Conservation (phyloP, 495 filamentous ascomycete species). For the Talaromyces borbonicus region DNA sequence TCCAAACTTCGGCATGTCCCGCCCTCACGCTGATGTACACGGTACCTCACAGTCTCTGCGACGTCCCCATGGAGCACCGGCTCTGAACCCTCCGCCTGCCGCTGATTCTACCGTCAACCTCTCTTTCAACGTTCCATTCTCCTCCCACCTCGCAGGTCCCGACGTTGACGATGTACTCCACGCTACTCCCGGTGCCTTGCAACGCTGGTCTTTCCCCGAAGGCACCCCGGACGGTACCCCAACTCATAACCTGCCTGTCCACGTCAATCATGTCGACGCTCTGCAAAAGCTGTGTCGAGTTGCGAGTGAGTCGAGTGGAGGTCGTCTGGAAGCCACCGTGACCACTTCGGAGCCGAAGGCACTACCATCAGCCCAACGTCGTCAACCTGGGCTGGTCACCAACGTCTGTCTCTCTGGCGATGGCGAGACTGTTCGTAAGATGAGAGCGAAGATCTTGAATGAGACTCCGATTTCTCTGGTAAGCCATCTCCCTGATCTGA, state of each 20-base stretch:
- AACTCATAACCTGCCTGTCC: constrained; percentile 78
- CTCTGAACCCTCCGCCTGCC: constrained; percentile 53
- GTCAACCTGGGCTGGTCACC: constrained; percentile 67
- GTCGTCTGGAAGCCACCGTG: constrained; percentile 68
- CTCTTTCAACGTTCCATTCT: constrained; percentile 93
- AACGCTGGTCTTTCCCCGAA: constrained; percentile 86
- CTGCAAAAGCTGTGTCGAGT: constrained; percentile 69
- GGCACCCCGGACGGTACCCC: constrained; percentile 72
- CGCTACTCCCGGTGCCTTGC: constrained; percentile 69
- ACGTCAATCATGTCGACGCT: constrained; percentile 70
- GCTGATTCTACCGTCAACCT: constrained; percentile 63
- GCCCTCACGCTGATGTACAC: constrained; percentile 64
- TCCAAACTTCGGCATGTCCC: constrained; percentile 71
- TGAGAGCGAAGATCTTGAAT: constrained; percentile 74
- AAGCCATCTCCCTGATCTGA: constrained; percentile 25
- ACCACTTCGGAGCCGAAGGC: constrained; percentile 74
- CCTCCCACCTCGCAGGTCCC: constrained; percentile 80
- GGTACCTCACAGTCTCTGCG: constrained; percentile 54
- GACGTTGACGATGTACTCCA: constrained; percentile 86
- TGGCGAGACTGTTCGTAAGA: constrained; percentile 72
- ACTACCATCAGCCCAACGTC: constrained; percentile 52
- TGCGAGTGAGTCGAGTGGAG: constrained; percentile 60
- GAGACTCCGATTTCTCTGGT: constrained; percentile 83
- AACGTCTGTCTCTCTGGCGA: constrained; percentile 85
- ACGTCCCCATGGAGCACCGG: constrained; percentile 57